phyloP scores from a whole-genome alignment of 2,329 filamentous ascomycete genomes.

The Ascochyta viciae-villosae region DNA sequence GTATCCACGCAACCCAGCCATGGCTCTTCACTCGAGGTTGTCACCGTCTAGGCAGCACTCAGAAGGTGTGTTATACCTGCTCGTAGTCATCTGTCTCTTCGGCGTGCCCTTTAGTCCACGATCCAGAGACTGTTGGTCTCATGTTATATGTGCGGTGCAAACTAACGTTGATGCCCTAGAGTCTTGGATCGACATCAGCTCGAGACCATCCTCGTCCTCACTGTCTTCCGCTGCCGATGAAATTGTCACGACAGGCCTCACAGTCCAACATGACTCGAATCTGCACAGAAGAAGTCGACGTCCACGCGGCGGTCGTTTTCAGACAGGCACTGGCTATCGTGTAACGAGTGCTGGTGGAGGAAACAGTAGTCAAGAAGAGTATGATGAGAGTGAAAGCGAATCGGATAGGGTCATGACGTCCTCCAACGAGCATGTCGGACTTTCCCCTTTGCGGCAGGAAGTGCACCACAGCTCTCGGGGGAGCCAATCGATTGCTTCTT shows the following conservation, averaged over 20 bases:
- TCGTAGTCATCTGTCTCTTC: background rate
- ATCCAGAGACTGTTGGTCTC: background rate
- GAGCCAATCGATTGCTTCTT: conserved; percentile 44
- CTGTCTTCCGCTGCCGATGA: conserved; percentile 85
- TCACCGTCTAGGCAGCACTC: conserved; percentile 36
- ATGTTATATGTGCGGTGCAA: background rate
- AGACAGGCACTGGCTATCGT: conserved; percentile 46
- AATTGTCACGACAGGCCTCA: conserved; percentile 87
- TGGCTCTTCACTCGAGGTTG: conserved; percentile 29
- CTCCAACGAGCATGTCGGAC: conserved; percentile 65
- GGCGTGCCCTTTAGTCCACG: background rate
- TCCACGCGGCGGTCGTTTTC: conserved; percentile 47
- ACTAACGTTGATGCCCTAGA: conserved; percentile 61
- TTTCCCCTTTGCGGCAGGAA: conserved; percentile 44
- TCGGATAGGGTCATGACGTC: conserved; percentile 75
- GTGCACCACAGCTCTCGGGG: conserved; percentile 34
- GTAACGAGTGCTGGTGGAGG: conserved; percentile 54
- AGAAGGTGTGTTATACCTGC: conserved; percentile 30
- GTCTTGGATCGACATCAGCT: conserved; percentile 95
- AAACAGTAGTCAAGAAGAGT: conserved; percentile 93
- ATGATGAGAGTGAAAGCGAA: conserved; percentile 91
- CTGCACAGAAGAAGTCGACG: conserved; percentile 64
- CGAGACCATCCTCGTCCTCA: conserved; percentile 91
- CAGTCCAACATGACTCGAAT: conserved; percentile 72
- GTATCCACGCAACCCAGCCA: conserved; percentile 23